Conservation (phyloP, 352 stramenopile species). For the Thalassiosira tumida region DNA sequence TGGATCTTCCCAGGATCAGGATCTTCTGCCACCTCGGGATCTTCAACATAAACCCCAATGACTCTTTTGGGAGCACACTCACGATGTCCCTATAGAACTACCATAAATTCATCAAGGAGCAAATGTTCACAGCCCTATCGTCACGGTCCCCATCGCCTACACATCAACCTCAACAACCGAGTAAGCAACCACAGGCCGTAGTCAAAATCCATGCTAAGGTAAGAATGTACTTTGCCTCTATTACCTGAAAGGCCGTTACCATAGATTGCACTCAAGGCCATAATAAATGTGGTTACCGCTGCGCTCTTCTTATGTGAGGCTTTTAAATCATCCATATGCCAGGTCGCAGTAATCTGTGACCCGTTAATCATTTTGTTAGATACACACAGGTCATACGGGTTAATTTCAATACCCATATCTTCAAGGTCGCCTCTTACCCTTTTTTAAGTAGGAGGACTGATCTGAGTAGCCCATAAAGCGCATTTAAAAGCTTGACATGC, state of each 20-base stretch:
- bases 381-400: conserved; percentile 42
- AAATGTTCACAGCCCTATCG: too few species aligned
- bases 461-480: conserved; percentile 73
- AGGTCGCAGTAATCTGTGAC: conserved; percentile 13
- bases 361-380: conserved; percentile 33
- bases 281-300: neutral
- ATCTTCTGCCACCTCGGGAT: too few species aligned
- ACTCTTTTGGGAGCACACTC: too few species aligned
- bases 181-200: too few species aligned
- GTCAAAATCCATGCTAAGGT: conserved; percentile 39
- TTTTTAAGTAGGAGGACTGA: conserved; percentile 62
- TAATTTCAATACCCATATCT: conserved; percentile 8
- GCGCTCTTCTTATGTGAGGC: conserved; percentile 44
- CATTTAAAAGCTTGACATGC: conserved; percentile 51
- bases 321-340: conserved; percentile 79
- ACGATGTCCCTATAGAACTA: too few species aligned
- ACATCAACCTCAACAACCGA: too few species aligned
- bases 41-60: too few species aligned
- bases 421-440: conserved; percentile 21
- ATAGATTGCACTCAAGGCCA: neutral
- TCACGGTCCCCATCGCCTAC: too few species aligned
- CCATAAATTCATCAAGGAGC: too few species aligned
- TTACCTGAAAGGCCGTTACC: conserved; percentile 18
- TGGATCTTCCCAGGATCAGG: too few species aligned
- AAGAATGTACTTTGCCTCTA: conserved; percentile 50